A percentile compares a stretch with the other conserved stretches of the same genome.
phyloP scores from a whole-genome alignment of 2,329 filamentous ascomycete genomes.

The Huntiella bhutanensis region DNA sequence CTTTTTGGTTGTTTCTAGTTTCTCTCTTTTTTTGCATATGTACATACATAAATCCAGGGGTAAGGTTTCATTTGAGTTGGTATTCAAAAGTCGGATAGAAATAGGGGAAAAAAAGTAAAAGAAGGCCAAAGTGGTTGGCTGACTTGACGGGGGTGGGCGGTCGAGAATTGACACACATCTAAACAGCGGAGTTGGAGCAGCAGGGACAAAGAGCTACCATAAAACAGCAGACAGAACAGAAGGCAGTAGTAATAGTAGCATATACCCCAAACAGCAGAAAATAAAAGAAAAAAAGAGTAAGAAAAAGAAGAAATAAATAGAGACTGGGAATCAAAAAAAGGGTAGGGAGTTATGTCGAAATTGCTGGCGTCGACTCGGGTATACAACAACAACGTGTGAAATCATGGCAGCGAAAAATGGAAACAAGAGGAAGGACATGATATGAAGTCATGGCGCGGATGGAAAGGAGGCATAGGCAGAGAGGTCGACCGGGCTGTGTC shows the following conservation, averaged over 20 bases:
- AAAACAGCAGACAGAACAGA: background rate
- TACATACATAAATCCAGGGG: background rate
- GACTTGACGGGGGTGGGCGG: too few species aligned
- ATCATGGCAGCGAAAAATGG: too few species aligned
- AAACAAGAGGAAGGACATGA: too few species aligned
- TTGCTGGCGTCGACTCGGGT: background rate
- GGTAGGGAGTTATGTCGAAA: background rate
- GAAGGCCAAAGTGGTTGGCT: background rate
- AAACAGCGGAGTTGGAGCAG: background rate
- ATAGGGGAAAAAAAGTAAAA: conserved; percentile 5
- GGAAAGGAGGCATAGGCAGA: too few species aligned
- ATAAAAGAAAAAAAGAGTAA: background rate
- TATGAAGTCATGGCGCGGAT: too few species aligned
- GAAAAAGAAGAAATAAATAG: conserved; percentile 2
- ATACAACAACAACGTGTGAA: too few species aligned
- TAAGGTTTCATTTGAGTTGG: too few species aligned
- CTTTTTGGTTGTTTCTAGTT: conserved; percentile 2
- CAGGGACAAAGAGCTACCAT: background rate
- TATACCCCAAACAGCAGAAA: background rate
- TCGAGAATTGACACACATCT: conserved; percentile 3
- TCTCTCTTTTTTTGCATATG: conserved; percentile 15
- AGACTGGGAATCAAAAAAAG: conserved; percentile 1
- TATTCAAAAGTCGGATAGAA: background rate
- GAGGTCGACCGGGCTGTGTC: background rate
- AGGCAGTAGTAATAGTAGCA: background rate